Base-by-base conservation (phyloP, 2,329 filamentous ascomycete genomes). In the Pyricularia pennisetigena region DNA sequence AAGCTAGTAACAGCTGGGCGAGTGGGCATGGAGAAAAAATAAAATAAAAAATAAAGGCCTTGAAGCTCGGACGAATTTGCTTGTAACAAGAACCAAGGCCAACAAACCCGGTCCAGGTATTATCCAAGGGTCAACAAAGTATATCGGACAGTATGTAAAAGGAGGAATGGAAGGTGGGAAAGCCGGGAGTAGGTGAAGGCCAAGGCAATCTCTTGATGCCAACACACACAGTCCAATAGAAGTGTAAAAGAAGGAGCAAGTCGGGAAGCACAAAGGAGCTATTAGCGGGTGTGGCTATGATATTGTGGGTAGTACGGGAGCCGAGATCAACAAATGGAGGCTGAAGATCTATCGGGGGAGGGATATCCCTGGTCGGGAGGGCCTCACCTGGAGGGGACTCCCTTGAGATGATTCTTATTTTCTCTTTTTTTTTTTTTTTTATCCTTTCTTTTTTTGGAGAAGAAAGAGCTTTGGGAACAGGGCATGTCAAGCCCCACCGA, bases 261-360 rank as follows among this genome's bases (percentile, higher is more conserved):
- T 16, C 9, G 24, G 24, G 24, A 62, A 62, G 16, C 24, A 62
- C 23, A 61, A 24, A 61, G 57, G 57, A 61, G 57, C 57, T 61
- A 61, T 61, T 61, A 61, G 57, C 57, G 23, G 57, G 57, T 61
- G 57, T 61, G 57, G 57, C 57, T 61, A 23, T 61, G 57, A 24
- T 9, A 61, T 61, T 61, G 57, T 61, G 57, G 57, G 57, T 61
- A 26, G 24, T 61, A 61, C 57, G 57, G 57, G 57, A 61, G 57
- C 57, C 57, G 57, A 61, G 57, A 61, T 61, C 57, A 61, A 61
- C 57, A 61, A 35, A 61, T 61, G 57, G 57, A 61, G 57, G 57
- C 57, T 61, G 57, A 61, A 61, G 57, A 61, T 61, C 57, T 61
- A 61, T 61, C 10, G 23, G 7, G 26, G 57, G 24, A 61, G 57